Base-by-base conservation (phyloP, 2,329 filamentous ascomycete genomes). In the Neurospora crassa region DNA sequence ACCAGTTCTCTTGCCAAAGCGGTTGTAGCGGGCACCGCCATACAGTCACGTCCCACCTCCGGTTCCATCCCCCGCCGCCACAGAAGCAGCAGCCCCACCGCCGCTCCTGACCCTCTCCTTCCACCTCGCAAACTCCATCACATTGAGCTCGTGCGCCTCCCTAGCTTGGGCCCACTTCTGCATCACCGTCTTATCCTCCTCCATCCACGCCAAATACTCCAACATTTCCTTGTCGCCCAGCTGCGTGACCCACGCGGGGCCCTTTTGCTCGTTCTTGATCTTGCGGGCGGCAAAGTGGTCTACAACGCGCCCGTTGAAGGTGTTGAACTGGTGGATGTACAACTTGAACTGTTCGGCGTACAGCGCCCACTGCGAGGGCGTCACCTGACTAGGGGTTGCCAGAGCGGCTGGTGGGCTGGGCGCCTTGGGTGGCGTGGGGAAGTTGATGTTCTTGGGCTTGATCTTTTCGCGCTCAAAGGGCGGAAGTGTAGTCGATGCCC, bases 151-250 rank as follows among this genome's bases (percentile, higher is more conserved):
- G 76, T 94, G 91, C 72, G 84, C 84, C 63, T 88, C 85, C 72
- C 86, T 88, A 8, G 87, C 87, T 10, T 84, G 79, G 40, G 81
- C 80, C 90, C 91, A 93, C 71, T 86, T 84, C 76, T 83, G 83
- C 71, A 89, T 83, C 5, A 92, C 87, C 68, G 83, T 82, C 74
- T 88, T 85, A 77, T 94, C 91, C 79, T 92, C 87, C 74, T 87
- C 85, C 70, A 91, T 80, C 78, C 87, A 88, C 45, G 81, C 81
- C 71, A 88, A 78, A 77, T 93, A 93, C 70, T 86, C 84, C 18
- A 82, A 78, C 34, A 90, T 83, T 0, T 86, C 88, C 1, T 75
- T 74, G 47, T 85, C 81, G 34, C 84, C 79, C 1, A 78, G 78
- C 10, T 79, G 76, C 40, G 81, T 80, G 20, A 88, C 77, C 79